phyloP scores from a whole-genome alignment of 192 early-diverging fungal genomes.

The Allomyces javanicus region DNA sequence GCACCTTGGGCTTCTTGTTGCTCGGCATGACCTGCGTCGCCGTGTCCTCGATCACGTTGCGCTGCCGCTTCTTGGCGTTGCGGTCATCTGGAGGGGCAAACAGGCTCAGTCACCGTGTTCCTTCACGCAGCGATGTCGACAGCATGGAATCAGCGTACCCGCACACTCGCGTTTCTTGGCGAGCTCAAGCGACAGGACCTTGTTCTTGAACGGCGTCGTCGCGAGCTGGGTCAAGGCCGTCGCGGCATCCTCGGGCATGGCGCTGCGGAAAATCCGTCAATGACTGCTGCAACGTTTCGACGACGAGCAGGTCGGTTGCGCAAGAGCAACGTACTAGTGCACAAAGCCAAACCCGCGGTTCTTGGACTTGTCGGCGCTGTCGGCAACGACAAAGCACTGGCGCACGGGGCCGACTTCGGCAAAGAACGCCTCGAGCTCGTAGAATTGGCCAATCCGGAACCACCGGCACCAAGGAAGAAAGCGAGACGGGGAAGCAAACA shows the following conservation, averaged over 20 bases:
- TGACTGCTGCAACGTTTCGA: too few relatives aligned
- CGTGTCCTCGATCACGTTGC: slow-evolving; percentile 20
- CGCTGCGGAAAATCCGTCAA: slow-evolving; percentile 9
- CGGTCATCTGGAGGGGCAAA: background rate
- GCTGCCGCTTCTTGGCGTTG: background rate
- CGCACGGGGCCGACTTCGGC: slow-evolving; percentile 68
- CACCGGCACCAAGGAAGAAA: too few relatives aligned
- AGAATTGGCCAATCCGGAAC: too few relatives aligned
- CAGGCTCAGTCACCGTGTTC: too few relatives aligned
- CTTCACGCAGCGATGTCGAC: too few relatives aligned
- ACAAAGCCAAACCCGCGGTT: slow-evolving; percentile 90
- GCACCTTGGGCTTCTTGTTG: slow-evolving; percentile 53
- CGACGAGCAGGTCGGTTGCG: too few relatives aligned
- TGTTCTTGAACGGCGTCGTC: slow-evolving; percentile 45
- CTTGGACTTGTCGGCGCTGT: slow-evolving; percentile 19
- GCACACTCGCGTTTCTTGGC: slow-evolving; percentile 33
- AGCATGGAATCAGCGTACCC: background rate
- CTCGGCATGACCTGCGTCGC: slow-evolving; percentile 64
- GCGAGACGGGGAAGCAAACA: too few relatives aligned
- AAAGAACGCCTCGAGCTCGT: slow-evolving; percentile 74
- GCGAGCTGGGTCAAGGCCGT: slow-evolving; percentile 57
- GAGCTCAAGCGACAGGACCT: slow-evolving; percentile 55
- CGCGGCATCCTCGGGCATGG: slow-evolving; percentile 53
- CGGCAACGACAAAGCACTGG: slow-evolving; percentile 71
- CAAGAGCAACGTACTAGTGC: slow-evolving; percentile 20